A percentile compares a stretch with the other conserved stretches of the same genome.
Conservation (phyloP, 768 basidiomycete species). For the Naganishia onofrii region DNA sequence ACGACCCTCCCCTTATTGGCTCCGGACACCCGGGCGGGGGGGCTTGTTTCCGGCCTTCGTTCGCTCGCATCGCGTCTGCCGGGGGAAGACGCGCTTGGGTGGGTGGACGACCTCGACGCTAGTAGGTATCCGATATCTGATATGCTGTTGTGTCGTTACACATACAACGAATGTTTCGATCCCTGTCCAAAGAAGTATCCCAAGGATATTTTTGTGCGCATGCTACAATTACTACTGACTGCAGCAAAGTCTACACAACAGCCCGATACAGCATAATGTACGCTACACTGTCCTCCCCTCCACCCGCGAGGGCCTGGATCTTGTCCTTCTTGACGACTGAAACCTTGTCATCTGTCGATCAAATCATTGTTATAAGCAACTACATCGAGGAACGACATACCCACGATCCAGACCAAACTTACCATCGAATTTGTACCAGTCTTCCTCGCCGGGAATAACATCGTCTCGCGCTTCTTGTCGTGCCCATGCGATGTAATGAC, state of each 20-base stretch:
- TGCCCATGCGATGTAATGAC: conserved; percentile 87
- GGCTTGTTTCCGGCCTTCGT: neutral
- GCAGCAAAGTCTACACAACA: neutral
- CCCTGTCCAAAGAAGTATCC: neutral
- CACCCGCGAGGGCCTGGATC: conserved; percentile 78
- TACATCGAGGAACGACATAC: neutral
- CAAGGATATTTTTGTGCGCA: neutral
- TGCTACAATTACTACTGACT: neutral
- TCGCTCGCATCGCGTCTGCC: conserved; percentile 3
- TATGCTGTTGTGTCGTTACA: neutral
- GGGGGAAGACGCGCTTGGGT: too few species aligned
- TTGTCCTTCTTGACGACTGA: conserved; percentile 81
- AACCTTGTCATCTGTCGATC: conserved; percentile 67
- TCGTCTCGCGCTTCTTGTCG: conserved; percentile 64
- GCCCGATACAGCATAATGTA: conserved; percentile 81
- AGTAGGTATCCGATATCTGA: neutral
- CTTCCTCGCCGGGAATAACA: conserved; percentile 63
- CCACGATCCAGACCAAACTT: conserved; percentile 1
- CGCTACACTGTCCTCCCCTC: conserved; percentile 82
- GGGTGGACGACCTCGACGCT: too few species aligned
- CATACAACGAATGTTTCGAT: neutral
- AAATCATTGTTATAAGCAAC: neutral
- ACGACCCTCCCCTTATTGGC: neutral
- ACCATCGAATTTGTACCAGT: conserved; percentile 89
- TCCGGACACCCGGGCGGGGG: neutral